Conservation (phyloP, 805 yeast genomes). For the Ogataea ganodermae region DNA sequence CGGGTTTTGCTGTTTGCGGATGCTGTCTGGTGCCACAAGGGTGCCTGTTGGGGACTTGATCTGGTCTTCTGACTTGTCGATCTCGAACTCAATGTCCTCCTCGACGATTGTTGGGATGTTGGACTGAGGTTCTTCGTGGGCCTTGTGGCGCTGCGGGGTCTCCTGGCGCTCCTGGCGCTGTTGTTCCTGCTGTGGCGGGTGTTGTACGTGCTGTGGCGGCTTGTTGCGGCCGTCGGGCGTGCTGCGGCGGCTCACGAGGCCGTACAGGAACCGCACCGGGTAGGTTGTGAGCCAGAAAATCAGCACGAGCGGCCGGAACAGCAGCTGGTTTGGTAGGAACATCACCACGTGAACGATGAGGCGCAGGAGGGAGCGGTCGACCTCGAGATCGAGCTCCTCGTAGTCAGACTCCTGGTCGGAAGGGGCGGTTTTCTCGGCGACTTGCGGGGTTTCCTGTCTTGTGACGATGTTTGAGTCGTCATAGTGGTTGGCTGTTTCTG, state of each 20-base stretch:
- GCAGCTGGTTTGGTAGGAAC: slow-evolving; percentile 50
- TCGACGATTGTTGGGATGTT: slow-evolving; percentile 34
- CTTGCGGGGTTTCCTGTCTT: slow-evolving; percentile 18
- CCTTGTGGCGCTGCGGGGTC: not conserved
- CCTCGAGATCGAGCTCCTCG: slow-evolving; percentile 11
- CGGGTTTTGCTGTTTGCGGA: slow-evolving; percentile 5
- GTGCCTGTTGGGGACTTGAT: slow-evolving; percentile 37
- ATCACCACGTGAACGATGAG: slow-evolving; percentile 36
- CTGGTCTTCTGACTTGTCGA: slow-evolving; percentile 35
- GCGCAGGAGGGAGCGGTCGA: slow-evolving; percentile 18
- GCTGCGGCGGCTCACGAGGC: not conserved
- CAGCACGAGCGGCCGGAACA: slow-evolving; percentile 53
- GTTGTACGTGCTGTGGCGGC: not conserved
- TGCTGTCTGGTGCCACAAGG: slow-evolving; percentile 6
- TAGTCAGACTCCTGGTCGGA: slow-evolving; percentile 20
- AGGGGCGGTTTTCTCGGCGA: slow-evolving; percentile 4
- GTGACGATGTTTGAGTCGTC: slow-evolving; percentile 27
- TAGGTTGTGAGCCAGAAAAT: slow-evolving; percentile 54
- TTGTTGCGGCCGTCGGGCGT: not conserved
- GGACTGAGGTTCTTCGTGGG: slow-evolving; percentile 10
- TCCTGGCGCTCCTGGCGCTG: not conserved
- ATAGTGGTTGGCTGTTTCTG: not conserved
- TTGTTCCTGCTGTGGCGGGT: not conserved
- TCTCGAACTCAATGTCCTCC: slow-evolving; percentile 39
- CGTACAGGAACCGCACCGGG: slow-evolving; percentile 47